Percentiles rank a stretch among this genome's conserved stretches.
phyloP scores from a whole-genome alignment of 2,329 filamentous ascomycete species.

The Penicillium sp. region DNA sequence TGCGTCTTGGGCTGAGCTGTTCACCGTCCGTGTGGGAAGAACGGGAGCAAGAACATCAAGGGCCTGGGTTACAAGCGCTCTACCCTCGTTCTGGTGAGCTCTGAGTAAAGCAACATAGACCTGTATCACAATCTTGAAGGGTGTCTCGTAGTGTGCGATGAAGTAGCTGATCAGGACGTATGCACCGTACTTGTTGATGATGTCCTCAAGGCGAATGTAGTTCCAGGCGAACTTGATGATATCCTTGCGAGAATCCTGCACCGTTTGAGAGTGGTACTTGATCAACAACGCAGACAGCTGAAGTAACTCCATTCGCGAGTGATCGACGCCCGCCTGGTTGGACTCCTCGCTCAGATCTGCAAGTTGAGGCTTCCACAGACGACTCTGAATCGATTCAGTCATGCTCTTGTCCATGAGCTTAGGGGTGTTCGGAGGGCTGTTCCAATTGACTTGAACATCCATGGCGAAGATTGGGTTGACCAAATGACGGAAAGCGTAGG shows the following conservation, averaged over 20 bases:
- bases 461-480: constrained; percentile 96
- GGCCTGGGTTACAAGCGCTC: constrained; percentile 88
- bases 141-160: constrained; percentile 95
- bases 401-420: constrained; percentile 82
- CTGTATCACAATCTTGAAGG: constrained; percentile 91
- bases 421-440: constrained; percentile 59
- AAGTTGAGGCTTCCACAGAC: constrained; percentile 89
- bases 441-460: constrained; percentile 86
- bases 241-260: constrained; percentile 92
- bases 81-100: constrained; percentile 92
- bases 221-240: constrained; percentile 99
- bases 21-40: constrained; percentile 70
- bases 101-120: constrained; percentile 90
- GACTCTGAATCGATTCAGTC: constrained; percentile 86
- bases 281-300: constrained; percentile 93
- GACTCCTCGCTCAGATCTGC: constrained; percentile 81
- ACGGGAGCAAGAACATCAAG: constrained; percentile 94
- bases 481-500: constrained; percentile 86
- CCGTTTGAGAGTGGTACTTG: constrained; percentile 86
- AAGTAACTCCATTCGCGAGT: constrained; percentile 91
- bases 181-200: constrained; percentile 98
- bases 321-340: constrained; percentile 83
- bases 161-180: constrained; percentile 98
- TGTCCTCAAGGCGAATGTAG: constrained; percentile 95
- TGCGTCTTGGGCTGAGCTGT: constrained; percentile 63